Evolutionary conservation across 805 yeast genomes (phyloP).

Genomic region (Cyberlindnera mississippiensis): DNA sequence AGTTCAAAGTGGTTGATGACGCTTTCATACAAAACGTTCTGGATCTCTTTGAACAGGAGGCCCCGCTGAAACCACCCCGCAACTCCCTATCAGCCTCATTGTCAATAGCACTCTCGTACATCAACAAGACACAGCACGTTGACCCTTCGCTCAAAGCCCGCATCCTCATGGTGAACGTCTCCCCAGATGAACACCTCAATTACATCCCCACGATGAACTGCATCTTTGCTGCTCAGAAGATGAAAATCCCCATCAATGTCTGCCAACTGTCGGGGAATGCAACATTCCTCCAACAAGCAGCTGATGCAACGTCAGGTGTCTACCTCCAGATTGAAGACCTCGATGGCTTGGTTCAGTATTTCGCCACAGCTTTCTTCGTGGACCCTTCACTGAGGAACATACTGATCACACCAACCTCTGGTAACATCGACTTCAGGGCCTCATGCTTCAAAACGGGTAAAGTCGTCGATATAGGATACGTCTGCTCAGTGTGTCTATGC

Average conservation of each 20-base stretch:
- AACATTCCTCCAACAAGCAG: slow-evolving; percentile 89
- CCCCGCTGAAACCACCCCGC: slow-evolving; percentile 33
- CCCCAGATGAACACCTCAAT: slow-evolving; percentile 71
- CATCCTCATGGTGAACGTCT: slow-evolving; percentile 56
- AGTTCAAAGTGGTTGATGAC: slow-evolving; percentile 76
- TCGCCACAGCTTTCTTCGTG: slow-evolving; percentile 76
- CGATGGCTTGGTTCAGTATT: slow-evolving; percentile 75
- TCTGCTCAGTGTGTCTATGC: slow-evolving; percentile 92
- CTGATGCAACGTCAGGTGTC: slow-evolving; percentile 91
- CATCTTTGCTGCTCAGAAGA: slow-evolving; percentile 92
- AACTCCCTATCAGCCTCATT: slow-evolving; percentile 72
- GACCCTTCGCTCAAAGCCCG: slow-evolving; percentile 57
- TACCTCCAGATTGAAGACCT: slow-evolving; percentile 68
- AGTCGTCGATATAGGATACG: slow-evolving; percentile 89
- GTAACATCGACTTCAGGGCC: slow-evolving; percentile 89
- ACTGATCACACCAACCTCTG: slow-evolving; percentile 75
- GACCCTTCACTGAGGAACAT: slow-evolving; percentile 81
- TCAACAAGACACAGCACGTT: slow-evolving; percentile 49
- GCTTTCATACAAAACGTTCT: slow-evolving; percentile 59
- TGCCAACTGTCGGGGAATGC: slow-evolving; percentile 73
- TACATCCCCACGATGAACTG: slow-evolving; percentile 94
- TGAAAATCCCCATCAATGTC: slow-evolving; percentile 85
- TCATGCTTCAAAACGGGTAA: slow-evolving; percentile 90
- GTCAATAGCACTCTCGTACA: slow-evolving; percentile 75
- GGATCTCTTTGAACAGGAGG: slow-evolving; percentile 27